Evolutionary conservation across 2,329 filamentous ascomycete genomes (phyloP).

Genomic region (Microascus cirrosus): DNA sequence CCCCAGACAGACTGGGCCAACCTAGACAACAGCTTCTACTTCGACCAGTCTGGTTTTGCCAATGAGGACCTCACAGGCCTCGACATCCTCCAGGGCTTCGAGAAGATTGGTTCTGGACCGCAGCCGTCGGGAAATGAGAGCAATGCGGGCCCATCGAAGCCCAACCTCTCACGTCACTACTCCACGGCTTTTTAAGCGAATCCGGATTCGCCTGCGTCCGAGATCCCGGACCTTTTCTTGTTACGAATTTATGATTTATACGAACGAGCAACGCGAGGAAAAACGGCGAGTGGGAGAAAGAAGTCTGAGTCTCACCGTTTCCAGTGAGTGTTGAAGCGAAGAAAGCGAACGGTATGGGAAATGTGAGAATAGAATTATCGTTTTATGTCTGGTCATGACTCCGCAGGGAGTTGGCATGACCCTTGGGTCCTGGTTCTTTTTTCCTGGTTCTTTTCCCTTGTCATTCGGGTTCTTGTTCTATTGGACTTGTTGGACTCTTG

Average conservation of each 20-base stretch:
- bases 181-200: neutral
- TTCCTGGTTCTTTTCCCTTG: slow-evolving; percentile 4
- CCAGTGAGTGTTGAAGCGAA: neutral
- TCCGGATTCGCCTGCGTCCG: neutral
- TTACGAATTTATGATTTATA: neutral
- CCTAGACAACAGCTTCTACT: neutral
- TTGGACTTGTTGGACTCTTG: neutral
- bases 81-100: slow-evolving; percentile 65
- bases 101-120: slow-evolving; percentile 50
- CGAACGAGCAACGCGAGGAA: neutral
- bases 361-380: slow-evolving; percentile 1
- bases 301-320: neutral
- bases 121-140: slow-evolving; percentile 13
- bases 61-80: slow-evolving; percentile 34
- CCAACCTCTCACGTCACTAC: slow-evolving; percentile 12
- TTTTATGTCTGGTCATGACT: neutral
- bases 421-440: slow-evolving; percentile 6
- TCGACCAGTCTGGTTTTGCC: neutral
- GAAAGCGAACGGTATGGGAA: neutral
- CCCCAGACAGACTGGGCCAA: neutral
- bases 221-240: neutral
- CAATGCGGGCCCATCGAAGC: slow-evolving; percentile 18
- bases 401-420: neutral
- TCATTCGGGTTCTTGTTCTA: neutral
- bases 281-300: neutral